Evolutionary conservation across 73 alveolate genomes (phyloP).

Genomic region (Tetrahymena thermophila): DNA sequence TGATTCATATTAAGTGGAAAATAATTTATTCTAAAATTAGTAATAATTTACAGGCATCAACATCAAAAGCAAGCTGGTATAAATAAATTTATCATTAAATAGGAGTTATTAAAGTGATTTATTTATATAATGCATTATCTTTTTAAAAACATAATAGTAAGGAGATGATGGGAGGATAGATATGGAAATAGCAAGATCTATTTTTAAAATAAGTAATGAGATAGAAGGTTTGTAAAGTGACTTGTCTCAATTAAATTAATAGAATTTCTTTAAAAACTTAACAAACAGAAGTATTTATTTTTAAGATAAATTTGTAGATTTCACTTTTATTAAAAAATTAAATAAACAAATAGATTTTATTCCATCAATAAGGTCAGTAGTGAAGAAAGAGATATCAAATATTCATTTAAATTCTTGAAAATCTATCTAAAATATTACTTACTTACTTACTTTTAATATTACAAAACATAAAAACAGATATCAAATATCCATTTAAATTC

Average conservation of each 20-base stretch:
- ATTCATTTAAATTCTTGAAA: neutral
- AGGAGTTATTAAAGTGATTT: no score
- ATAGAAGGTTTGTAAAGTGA: neutral
- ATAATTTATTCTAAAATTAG: neutral
- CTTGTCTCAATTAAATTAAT: neutral
- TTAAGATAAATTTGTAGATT: neutral
- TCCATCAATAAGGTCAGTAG: neutral
- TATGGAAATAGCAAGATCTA: constrained; percentile 15
- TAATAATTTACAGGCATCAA: neutral
- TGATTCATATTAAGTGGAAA: neutral
- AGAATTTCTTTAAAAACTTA: constrained; percentile 7
- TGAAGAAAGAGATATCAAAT: neutral
- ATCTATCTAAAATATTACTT: no score
- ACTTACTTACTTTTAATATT: no score
- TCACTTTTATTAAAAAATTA: neutral
- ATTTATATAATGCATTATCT: neutral
- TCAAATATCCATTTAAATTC: neutral
- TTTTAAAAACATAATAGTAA: neutral
- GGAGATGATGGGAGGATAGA: constrained; percentile 48
- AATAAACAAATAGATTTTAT: constrained; percentile 16
- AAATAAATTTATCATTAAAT: no score
- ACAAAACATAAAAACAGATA: no score
- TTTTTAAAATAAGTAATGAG: constrained; percentile 1
- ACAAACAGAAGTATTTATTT: neutral
- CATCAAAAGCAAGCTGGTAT: neutral